These are phyloP conservation scores for Trichomonascaceae sp. DNA, from an alignment of 1,139 yeast genomes.

Conservation along the genomic window DNA sequence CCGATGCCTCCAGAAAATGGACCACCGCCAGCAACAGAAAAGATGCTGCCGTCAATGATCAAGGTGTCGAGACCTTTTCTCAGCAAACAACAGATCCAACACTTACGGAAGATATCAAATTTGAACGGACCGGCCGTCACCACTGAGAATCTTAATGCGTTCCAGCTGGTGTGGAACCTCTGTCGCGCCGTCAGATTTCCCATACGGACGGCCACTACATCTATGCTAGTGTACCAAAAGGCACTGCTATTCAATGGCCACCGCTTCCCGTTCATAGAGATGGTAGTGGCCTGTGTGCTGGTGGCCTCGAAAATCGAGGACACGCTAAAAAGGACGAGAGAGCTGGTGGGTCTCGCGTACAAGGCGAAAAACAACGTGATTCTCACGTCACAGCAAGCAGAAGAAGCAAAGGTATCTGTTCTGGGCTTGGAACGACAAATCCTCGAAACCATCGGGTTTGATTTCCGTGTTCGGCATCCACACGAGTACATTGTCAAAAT, in stretches of 20 bases:
- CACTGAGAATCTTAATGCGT: conserved; percentile 12
- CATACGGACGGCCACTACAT: conserved; percentile 21
- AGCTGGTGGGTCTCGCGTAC: conserved; percentile 29
- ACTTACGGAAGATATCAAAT: conserved; percentile 10
- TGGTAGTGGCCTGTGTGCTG: conserved; percentile 63
- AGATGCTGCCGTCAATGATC: conserved; percentile 12
- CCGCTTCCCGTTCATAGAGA: conserved; percentile 26
- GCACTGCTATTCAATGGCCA: conserved; percentile 12
- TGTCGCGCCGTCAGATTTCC: conserved; percentile 19
- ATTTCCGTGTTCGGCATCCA: conserved; percentile 49
- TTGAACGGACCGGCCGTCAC: conserved; percentile 10
- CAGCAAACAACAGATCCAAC: conserved; percentile 12
- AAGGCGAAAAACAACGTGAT: conserved; percentile 15
- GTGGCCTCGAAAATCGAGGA: conserved; percentile 80
- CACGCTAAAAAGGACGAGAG: conserved; percentile 68
- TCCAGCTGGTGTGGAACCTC: conserved; percentile 12
- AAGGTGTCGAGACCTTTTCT: conserved; percentile 15
- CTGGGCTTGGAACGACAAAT: conserved; percentile 47
- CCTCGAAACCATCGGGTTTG: conserved; percentile 62
- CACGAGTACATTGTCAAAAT: conserved; percentile 63
- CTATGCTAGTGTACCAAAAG: conserved; percentile 20
- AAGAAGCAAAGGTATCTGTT: conserved; percentile 12
- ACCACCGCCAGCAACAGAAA: no score
- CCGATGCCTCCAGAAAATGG: no score
- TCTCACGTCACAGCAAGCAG: conserved; percentile 7